Base-by-base conservation (phyloP, 768 basidiomycete genomes). In the Boletellus ananas region DNA sequence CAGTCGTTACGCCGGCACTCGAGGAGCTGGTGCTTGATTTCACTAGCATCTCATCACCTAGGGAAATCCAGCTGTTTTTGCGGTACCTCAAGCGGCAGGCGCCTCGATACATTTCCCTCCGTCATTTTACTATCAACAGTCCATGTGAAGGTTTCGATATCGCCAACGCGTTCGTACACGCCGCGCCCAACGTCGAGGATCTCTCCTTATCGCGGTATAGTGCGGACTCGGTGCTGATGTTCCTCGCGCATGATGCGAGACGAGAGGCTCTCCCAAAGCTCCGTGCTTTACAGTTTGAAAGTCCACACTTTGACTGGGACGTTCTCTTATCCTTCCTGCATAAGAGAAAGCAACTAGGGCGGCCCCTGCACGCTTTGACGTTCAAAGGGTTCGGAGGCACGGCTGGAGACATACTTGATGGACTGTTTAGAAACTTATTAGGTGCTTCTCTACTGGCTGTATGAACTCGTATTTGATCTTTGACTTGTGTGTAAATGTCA, bases 241-340 rank as follows among this genome's bases (percentile, higher is more conserved):
- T 52, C 49, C 62, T 66, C 11, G 31, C 46, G 18, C 62, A 68
- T 45, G 57, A 66, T 18, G 49, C 59, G 21, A 69, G 60, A 52
- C 47, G 47, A 39, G 58, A 67, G 25, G 60, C 62, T 13, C 69
- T 69, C 31, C 53, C 43, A 11, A 60, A 47, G 34, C 55, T 66
- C 34, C 45, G 18, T 16, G 44, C 31, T 2, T 37, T 66, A 12
- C 49, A 47, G 16, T 58, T 66, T 16, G 56, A 58, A n/a, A 50
- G 52, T n/a, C 58, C 65, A 29, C 62, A 63, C 20, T 56, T 69
- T 39, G 56, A 60, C 42, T 69, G 67, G 67, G 58, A 59, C 41
- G 50, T 58, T 20, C 40, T 69, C 17, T 39, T 69, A 20, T 56
- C 49, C 44, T 65, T 66, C 42, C 16, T 69, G 36, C 54, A 49